Evolutionary conservation across 108 stramenopile species (phyloP), one percentile per base, ranked within the genome.

Genomic region (Skeletonema menzelii): DNA sequence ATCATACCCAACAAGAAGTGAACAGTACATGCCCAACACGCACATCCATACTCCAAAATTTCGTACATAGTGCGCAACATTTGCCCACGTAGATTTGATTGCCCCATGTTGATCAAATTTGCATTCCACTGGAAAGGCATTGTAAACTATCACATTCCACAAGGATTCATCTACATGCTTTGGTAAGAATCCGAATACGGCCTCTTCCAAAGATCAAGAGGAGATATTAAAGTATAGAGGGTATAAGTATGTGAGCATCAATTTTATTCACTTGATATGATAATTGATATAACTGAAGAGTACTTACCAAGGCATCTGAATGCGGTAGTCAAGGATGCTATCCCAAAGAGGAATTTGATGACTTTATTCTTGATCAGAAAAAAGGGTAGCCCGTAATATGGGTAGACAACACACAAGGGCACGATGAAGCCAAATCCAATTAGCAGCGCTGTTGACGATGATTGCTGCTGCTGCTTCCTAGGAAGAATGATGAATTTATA

Each of bases 151-250:
- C 8, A 59, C 35, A 56, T 79, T 79, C 32, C n/a, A 61, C 22
- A 79, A 56, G 1, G 77, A 72, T 34, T 79, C 66, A 0, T 67
- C 59, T 20, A 67, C 70, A 62, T 67, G 2, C 1, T 6, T 34
- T 22, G 77, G 77, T 30, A 79, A 65, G 27, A 62, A 79, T n/a
- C 70, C 77, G 63, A 79, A 79, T 66, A 79, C 67, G 63, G 67
- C 68, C 56, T 76, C 75, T 2, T n/a, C n/a, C n/a, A n/a, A n/a
- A n/a, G n/a, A n/a, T n/a, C n/a, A n/a, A n/a, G n/a, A n/a, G n/a
- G n/a, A n/a, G n/a, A n/a, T n/a, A n/a, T n/a, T n/a, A n/a, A n/a
- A n/a, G n/a, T n/a, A n/a, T n/a, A n/a, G n/a, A n/a, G n/a, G n/a
- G n/a, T n/a, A n/a, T n/a, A n/a, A n/a, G n/a, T n/a, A n/a, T n/a